These are phyloP conservation scores for Gossypium australe DNA, from an alignment of 345 rosid species.

Conservation along the genomic window DNA sequence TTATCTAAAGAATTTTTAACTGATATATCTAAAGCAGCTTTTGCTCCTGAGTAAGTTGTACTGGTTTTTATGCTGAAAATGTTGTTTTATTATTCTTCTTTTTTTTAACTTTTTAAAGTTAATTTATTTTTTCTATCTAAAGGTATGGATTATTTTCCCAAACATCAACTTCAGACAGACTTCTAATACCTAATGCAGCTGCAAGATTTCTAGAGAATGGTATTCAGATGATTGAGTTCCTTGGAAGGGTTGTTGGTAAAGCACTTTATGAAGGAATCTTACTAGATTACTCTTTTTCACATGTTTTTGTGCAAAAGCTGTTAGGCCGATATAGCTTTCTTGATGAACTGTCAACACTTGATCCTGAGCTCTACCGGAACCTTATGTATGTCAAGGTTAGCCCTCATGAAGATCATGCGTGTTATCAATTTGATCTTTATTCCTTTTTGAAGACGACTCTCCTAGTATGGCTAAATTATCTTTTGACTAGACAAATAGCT, in stretches of 20 bases:
- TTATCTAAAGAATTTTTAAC: constrained; percentile 93
- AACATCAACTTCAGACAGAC: constrained; percentile 77
- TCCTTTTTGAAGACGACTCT: not conserved
- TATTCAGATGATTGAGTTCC: constrained; percentile 89
- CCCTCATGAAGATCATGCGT: constrained; percentile 9
- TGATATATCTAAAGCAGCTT: constrained; percentile 88
- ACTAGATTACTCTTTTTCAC: constrained; percentile 90
- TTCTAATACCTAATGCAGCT: constrained; percentile 78
- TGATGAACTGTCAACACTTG: constrained; percentile 93
- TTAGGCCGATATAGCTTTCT: constrained; percentile 95
- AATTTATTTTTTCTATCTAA: constrained; percentile 12
- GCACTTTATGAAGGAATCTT: constrained; percentile 95
- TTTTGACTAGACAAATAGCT: not conserved
- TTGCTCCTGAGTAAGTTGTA: constrained; percentile 81
- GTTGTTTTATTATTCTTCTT: constrained; percentile 8
- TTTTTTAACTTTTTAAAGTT: not conserved
- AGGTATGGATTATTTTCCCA: constrained; percentile 92
- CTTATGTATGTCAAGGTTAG: constrained; percentile 96
- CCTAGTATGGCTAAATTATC: not conserved
- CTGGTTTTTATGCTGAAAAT: constrained; percentile 1
- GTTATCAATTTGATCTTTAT: not conserved
- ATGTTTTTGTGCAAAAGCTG: constrained; percentile 86
- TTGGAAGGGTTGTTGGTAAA: constrained; percentile 96
- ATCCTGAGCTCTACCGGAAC: constrained; percentile 87
- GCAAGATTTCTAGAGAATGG: constrained; percentile 86